phyloP scores from a whole-genome alignment of 106 monocot species.

The Agapanthus africanus region DNA sequence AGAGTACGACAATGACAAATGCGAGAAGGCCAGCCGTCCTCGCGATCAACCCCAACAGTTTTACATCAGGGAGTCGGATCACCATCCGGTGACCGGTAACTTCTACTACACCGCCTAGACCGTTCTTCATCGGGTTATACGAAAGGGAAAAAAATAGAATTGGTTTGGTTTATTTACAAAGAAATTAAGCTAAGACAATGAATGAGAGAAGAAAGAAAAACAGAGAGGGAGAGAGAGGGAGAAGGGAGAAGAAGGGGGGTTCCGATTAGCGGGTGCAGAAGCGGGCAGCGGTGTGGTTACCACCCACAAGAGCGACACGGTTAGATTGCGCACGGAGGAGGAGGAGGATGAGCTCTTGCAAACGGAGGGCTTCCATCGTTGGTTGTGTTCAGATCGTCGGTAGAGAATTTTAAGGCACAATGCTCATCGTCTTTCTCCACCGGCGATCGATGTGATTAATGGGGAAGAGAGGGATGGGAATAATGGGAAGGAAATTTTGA shows the following conservation, averaged over 20 bases:
- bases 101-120: constrained; percentile 8
- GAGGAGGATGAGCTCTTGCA: constrained; percentile 23
- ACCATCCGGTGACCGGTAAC: constrained; percentile 24
- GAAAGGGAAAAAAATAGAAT: not conserved
- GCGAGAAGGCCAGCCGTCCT: constrained; percentile 31
- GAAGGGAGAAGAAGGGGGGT: too few species aligned
- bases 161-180: too few species aligned
- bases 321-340: constrained; percentile 6
- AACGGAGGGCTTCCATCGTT: constrained; percentile 21
- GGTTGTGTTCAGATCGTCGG: constrained; percentile 2
- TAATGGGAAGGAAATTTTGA: too few species aligned
- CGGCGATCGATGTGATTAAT: too few species aligned
- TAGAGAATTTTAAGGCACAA: too few species aligned
- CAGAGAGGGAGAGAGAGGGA: not conserved
- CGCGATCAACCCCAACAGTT: constrained; percentile 27
- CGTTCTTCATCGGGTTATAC: not conserved
- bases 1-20: constrained; percentile 21
- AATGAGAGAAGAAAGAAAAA: not conserved
- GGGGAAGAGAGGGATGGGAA: too few species aligned
- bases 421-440: too few species aligned
- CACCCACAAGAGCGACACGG: constrained; percentile 43
- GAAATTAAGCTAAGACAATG: not conserved
- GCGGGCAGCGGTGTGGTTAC: constrained; percentile 54
- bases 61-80: constrained; percentile 30
- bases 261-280: constrained; percentile 47